Conservation (phyloP, 176 grass and related monocot genomes). For the Zoysia pacifica region DNA sequence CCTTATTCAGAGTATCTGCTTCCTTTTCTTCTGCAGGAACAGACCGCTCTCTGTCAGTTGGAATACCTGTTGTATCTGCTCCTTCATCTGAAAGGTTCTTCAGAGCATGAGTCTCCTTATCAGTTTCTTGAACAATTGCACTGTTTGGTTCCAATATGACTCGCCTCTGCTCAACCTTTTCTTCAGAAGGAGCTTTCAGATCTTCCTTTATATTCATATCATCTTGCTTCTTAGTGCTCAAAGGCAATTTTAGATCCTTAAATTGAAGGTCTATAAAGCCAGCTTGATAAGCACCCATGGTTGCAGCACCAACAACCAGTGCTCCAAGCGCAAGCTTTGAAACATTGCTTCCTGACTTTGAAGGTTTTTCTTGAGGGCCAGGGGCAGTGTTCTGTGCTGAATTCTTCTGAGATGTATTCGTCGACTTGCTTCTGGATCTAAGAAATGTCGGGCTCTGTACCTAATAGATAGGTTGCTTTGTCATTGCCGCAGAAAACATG, state of each 20-base stretch:
- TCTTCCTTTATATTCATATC: slow-evolving; percentile 43
- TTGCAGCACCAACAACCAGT: slow-evolving; percentile 62
- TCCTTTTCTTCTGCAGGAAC: slow-evolving; percentile 46
- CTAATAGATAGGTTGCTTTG: slow-evolving; percentile 12
- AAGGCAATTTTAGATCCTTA: slow-evolving; percentile 50
- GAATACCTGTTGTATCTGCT: slow-evolving; percentile 23
- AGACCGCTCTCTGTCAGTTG: slow-evolving; percentile 37
- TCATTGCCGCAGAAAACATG: not conserved
- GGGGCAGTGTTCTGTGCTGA: slow-evolving; percentile 51
- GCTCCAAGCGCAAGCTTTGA: slow-evolving; percentile 71
- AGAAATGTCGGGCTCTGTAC: slow-evolving; percentile 53
- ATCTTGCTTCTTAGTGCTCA: slow-evolving; percentile 33
- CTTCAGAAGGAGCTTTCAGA: slow-evolving; percentile 51
- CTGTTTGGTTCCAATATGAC: slow-evolving; percentile 39
- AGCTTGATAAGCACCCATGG: slow-evolving; percentile 66
- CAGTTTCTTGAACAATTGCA: slow-evolving; percentile 40
- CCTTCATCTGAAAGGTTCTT: slow-evolving; percentile 39
- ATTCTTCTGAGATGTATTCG: slow-evolving; percentile 62
- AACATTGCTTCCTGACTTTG: slow-evolving; percentile 57
- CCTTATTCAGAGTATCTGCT: slow-evolving; percentile 38
- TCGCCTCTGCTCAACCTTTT: slow-evolving; percentile 43
- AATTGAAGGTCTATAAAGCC: slow-evolving; percentile 63
- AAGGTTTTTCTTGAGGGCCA: slow-evolving; percentile 47
- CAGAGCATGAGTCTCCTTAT: slow-evolving; percentile 40
- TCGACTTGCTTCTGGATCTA: slow-evolving; percentile 64